phyloP scores from a whole-genome alignment of 257 asterid species.

The Thymus mandschuricus region DNA sequence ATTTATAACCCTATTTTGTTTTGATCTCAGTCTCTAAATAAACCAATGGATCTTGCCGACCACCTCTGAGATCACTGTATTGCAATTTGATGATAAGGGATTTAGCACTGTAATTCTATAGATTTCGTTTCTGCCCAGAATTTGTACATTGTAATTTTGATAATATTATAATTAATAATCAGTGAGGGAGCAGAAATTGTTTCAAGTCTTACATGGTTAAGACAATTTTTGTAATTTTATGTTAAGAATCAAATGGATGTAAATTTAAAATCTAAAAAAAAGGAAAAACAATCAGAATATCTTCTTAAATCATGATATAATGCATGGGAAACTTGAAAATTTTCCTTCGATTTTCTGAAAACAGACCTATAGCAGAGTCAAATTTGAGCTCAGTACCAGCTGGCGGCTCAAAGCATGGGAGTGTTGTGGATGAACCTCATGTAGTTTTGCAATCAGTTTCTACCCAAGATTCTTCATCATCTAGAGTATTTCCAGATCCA shows the following conservation, averaged over 20 bases:
- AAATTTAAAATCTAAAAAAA: background rate
- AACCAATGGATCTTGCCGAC: background rate
- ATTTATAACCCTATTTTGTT: background rate
- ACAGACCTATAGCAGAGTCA: conserved; percentile 75
- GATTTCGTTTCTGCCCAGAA: conserved; percentile 1
- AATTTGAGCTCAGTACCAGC: conserved; percentile 57
- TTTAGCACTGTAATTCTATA: background rate
- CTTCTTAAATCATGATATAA: background rate
- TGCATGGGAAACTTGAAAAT: conserved; percentile 5
- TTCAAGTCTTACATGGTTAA: background rate
- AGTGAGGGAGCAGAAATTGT: background rate
- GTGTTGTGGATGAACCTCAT: conserved; percentile 66
- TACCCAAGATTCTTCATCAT: conserved; percentile 47
- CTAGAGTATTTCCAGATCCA: conserved; percentile 62
- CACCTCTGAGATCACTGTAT: background rate
- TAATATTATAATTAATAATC: conserved; percentile 18
- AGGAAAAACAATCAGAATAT: background rate
- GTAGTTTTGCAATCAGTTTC: conserved; percentile 65
- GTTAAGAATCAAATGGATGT: conserved; percentile 15
- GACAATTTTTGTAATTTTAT: conserved; percentile 13
- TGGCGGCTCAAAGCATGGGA: conserved; percentile 46
- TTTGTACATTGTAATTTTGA: too few species aligned
- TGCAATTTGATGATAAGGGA: conserved; percentile 2
- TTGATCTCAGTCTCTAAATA: conserved; percentile 2
- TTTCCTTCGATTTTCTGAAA: background rate